These are phyloP conservation scores for Termitomyces titanicus DNA, from an alignment of 768 basidiomycete species.

Conservation along the genomic window DNA sequence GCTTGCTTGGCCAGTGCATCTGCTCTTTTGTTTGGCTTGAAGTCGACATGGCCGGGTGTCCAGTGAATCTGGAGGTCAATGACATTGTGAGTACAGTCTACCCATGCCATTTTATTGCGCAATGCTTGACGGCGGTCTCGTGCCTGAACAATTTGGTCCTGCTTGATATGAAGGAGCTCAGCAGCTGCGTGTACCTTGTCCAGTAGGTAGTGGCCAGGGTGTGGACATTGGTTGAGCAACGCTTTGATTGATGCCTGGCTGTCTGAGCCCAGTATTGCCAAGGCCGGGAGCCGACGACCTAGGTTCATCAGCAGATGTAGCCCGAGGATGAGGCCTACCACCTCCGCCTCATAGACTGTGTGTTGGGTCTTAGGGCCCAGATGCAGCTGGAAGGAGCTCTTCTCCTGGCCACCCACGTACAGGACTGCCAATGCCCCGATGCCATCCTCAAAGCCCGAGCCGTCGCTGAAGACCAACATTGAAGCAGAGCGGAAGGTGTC, in stretches of 20 bases:
- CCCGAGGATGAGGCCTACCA: not conserved
- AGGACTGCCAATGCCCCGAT: slow-evolving; percentile 8
- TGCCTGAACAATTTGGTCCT: not conserved
- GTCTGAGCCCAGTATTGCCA: not conserved
- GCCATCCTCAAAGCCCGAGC: slow-evolving; percentile 8
- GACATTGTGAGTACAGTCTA: not conserved
- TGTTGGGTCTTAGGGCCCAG: not conserved
- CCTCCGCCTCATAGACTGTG: not conserved
- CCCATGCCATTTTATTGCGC: not conserved
- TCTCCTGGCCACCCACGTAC: not conserved
- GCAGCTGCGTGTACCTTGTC: not conserved
- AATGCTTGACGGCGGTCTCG: not conserved
- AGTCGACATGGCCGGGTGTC: slow-evolving; percentile 6
- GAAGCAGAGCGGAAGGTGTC: not conserved
- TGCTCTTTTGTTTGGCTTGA: slow-evolving; percentile 7
- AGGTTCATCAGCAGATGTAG: slow-evolving; percentile 10
- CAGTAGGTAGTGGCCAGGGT: slow-evolving; percentile 8
- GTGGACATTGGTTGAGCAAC: slow-evolving; percentile 2
- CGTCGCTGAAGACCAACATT: slow-evolving; percentile 2
- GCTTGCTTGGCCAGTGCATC: slow-evolving; percentile 7
- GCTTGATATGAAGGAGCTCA: slow-evolving; percentile 1
- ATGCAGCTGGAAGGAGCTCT: not conserved
- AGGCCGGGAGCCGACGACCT: not conserved
- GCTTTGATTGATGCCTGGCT: slow-evolving; percentile 9
- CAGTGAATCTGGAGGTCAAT: slow-evolving; percentile 3